Evolutionary conservation across 1,284 basidiomycete species (phyloP).

Genomic region (Ustilago trichophora): DNA sequence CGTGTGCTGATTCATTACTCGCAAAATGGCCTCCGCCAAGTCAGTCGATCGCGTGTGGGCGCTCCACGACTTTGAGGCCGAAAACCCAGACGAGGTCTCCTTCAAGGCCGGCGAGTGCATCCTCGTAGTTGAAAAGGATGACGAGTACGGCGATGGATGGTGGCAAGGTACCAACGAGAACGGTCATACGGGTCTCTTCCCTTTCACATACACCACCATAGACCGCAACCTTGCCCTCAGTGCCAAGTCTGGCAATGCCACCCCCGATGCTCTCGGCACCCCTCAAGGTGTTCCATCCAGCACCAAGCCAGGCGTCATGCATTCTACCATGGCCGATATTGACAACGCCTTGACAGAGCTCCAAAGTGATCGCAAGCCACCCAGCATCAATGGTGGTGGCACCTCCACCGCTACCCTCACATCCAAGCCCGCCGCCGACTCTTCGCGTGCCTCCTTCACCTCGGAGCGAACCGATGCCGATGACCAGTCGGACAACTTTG

Average conservation of each 20-base stretch:
- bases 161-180: conserved; percentile 90
- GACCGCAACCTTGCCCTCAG: conserved; percentile 52
- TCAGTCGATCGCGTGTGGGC: conserved; percentile 69
- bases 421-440: conserved; percentile 15
- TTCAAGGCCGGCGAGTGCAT: conserved; percentile 88
- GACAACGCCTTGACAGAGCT: conserved; percentile 64
- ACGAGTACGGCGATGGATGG: conserved; percentile 96
- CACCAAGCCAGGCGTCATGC: conserved; percentile 54
- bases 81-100: conserved; percentile 90
- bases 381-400: conserved; percentile 11
- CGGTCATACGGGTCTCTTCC: conserved; percentile 88
- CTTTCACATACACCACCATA: conserved; percentile 80
- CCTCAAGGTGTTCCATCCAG: conserved; percentile 17
- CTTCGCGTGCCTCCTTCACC: conserved; percentile 40
- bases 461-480: conserved; percentile 52
- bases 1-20: background rate
- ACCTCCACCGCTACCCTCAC: conserved; percentile 6
- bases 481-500: conserved; percentile 35
- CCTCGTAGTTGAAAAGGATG: conserved; percentile 90
- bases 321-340: conserved; percentile 65
- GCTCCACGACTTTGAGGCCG: conserved; percentile 84
- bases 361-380: conserved; percentile 33
- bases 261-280: conserved; percentile 31
- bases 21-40: conserved; percentile 32
- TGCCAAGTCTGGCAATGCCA: conserved; percentile 31